Percentiles rank a stretch among this genome's conserved stretches.
phyloP scores from a whole-genome alignment of 148 eudicot genomes.

The Nyssa sinensis region DNA sequence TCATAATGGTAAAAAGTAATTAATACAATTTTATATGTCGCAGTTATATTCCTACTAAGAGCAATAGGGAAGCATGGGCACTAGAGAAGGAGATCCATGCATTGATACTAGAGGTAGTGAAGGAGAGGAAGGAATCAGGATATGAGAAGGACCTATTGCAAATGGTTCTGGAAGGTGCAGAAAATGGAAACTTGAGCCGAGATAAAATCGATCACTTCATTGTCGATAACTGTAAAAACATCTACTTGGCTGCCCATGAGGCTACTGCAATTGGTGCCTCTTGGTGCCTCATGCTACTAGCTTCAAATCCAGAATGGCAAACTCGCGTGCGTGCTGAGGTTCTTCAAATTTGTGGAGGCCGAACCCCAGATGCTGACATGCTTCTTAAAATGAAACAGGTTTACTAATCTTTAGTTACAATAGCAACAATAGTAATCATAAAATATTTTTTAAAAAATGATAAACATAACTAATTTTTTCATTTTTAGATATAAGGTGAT shows the following conservation, averaged over 20 bases:
- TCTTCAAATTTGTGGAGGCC: conserved; percentile 8
- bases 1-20: neutral
- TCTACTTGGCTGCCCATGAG: conserved; percentile 12
- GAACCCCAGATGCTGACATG: neutral
- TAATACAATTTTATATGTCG: neutral
- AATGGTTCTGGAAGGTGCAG: conserved; percentile 16
- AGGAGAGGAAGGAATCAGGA: conserved; percentile 8
- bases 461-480: too few species aligned
- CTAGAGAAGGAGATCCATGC: conserved; percentile 14
- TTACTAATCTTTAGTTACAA: too few species aligned
- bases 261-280: conserved; percentile 6
- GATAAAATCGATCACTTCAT: conserved; percentile 13
- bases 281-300: conserved; percentile 21
- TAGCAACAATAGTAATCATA: too few species aligned
- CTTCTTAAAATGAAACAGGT: conserved; percentile 22
- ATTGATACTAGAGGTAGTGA: conserved; percentile 8
- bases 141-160: conserved; percentile 9
- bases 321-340: conserved; percentile 11
- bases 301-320: conserved; percentile 12
- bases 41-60: conserved; percentile 1
- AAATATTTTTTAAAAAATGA: too few species aligned
- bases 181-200: conserved; percentile 1
- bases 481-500: too few species aligned
- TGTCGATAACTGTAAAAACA: conserved; percentile 13
- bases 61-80: conserved; percentile 12